Evolutionary conservation across 768 basidiomycete genomes (phyloP).

Genomic region (Hypholoma sublateritium): DNA sequence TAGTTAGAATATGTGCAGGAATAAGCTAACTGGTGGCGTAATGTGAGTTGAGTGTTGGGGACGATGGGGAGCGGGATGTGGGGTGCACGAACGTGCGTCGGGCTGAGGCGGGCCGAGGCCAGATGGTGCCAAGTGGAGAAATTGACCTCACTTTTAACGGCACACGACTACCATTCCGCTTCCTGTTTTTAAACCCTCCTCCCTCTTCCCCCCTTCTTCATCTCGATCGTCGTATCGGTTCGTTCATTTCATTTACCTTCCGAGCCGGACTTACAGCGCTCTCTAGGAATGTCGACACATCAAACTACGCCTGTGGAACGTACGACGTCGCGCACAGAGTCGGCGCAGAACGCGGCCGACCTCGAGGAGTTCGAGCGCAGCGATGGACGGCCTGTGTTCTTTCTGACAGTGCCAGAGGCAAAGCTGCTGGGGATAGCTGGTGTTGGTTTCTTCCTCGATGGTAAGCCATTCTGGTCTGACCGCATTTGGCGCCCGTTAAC

Average conservation of each 20-base stretch:
- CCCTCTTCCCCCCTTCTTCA: background rate
- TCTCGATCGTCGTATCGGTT: background rate
- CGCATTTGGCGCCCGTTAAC: background rate
- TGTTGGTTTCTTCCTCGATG: conserved; percentile 4
- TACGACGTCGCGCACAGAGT: background rate
- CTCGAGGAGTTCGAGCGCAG: conserved; percentile 1
- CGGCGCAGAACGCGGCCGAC: background rate
- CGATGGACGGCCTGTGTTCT: background rate
- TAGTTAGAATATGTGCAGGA: too few species aligned
- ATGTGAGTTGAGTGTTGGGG: too few species aligned
- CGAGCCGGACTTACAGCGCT: background rate
- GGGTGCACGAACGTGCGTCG: too few species aligned
- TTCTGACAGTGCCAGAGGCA: background rate
- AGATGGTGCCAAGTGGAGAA: background rate
- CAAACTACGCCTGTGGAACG: background rate
- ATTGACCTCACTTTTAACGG: conserved; percentile 1
- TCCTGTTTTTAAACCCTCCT: background rate
- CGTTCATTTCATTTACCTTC: background rate
- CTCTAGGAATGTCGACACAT: background rate
- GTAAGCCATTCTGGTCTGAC: background rate
- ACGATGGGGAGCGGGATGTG: too few species aligned
- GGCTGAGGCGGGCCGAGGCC: too few species aligned
- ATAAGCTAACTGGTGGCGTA: too few species aligned
- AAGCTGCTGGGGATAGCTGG: background rate
- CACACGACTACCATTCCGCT: background rate